phyloP scores from a whole-genome alignment of 2,329 filamentous ascomycete species.

The Fusarium sp. region DNA sequence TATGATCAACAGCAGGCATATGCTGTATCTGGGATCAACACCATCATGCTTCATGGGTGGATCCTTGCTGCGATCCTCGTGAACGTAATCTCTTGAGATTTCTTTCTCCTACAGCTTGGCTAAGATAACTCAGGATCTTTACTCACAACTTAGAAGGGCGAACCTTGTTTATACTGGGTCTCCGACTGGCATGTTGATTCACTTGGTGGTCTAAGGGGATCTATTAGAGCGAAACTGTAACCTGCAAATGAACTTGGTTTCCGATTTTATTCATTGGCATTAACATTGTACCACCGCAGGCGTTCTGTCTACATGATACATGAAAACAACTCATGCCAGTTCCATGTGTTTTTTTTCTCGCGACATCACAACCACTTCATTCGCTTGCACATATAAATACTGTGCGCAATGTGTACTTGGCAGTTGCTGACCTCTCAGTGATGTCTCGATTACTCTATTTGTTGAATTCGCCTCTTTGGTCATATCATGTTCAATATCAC shows the following conservation, averaged over 20 bases:
- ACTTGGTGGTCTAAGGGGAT: background rate
- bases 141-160: background rate
- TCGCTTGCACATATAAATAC: background rate
- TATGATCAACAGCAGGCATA: constrained; percentile 25
- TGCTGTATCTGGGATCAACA: background rate
- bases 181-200: background rate
- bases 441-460: background rate
- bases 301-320: background rate
- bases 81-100: background rate
- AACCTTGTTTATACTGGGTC: background rate
- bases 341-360: background rate
- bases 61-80: background rate
- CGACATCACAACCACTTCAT: background rate
- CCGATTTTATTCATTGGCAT: background rate
- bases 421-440: background rate
- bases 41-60: background rate
- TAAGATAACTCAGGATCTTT: background rate
- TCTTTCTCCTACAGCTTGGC: background rate
- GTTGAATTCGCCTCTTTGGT: background rate
- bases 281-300: background rate
- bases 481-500: background rate
- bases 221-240: background rate
- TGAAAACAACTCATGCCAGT: background rate
- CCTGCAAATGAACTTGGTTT: background rate
- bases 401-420: background rate